phyloP scores from a whole-genome alignment of 2,329 filamentous ascomycete species.

The Paracorniculantispora psalliotae region DNA sequence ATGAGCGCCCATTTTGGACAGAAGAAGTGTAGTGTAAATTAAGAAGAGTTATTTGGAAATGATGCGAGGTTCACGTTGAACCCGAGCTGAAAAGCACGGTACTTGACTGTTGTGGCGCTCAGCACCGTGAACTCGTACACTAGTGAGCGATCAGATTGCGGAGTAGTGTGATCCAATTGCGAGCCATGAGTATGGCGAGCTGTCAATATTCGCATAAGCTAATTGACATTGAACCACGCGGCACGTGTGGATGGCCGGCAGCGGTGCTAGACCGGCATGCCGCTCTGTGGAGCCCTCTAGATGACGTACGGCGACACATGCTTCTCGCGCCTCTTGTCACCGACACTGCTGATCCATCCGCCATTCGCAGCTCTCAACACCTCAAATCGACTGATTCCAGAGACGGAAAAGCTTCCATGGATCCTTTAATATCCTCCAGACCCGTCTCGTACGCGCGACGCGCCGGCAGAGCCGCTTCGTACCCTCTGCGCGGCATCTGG shows the following conservation, averaged over 20 bases:
- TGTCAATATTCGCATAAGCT: too few relatives aligned
- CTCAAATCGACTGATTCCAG: background rate
- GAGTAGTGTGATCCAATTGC: background rate
- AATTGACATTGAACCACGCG: background rate
- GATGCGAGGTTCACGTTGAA: background rate
- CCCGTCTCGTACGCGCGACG: conserved; percentile 39
- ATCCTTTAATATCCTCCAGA: conserved; percentile 17
- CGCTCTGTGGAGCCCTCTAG: background rate
- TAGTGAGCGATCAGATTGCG: background rate
- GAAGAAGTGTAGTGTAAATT: background rate
- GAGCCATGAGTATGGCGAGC: too few relatives aligned
- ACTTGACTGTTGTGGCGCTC: background rate
- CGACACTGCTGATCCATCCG: background rate
- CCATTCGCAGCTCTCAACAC: background rate
- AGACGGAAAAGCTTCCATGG: background rate
- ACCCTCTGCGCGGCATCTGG: conserved; percentile 67
- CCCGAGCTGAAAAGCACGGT: background rate
- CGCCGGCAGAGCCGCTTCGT: conserved; percentile 44
- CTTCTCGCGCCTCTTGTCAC: background rate
- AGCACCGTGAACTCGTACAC: background rate
- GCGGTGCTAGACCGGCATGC: background rate
- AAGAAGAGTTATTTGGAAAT: background rate
- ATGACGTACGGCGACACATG: conserved; percentile 5
- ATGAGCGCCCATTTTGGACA: background rate
- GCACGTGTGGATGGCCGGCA: background rate